These are phyloP conservation scores for Arctostaphylos glauca DNA, from an alignment of 148 eudicot species.

Conservation along the genomic window DNA sequence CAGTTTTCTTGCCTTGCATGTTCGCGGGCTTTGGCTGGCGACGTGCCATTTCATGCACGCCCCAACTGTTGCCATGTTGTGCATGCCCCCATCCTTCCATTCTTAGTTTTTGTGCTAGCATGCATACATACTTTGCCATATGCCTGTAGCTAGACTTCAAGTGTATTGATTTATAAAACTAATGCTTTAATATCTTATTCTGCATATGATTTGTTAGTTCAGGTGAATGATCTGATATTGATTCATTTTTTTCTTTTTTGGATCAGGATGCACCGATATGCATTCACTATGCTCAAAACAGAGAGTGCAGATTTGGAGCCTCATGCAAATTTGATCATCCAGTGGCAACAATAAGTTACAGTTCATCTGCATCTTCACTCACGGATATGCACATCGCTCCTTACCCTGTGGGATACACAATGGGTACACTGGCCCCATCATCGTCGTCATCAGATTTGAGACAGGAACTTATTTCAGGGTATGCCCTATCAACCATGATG, in stretches of 20 bases:
- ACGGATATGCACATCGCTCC: slow-evolving; percentile 96
- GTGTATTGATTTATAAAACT: background rate
- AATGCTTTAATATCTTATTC: background rate
- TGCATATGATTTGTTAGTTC: background rate
- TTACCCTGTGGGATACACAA: slow-evolving; percentile 72
- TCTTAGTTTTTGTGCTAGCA: background rate
- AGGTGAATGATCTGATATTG: background rate
- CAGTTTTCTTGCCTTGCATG: no score
- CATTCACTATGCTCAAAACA: slow-evolving; percentile 69
- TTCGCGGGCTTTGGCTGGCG: no score
- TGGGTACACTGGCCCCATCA: slow-evolving; percentile 75
- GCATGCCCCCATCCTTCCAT: background rate
- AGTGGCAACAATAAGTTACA: slow-evolving; percentile 71
- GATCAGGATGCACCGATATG: slow-evolving; percentile 81
- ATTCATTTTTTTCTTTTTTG: background rate
- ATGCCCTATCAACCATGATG: slow-evolving; percentile 37
- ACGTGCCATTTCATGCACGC: no score
- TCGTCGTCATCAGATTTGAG: slow-evolving; percentile 83
- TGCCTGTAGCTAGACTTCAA: background rate
- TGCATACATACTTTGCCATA: background rate
- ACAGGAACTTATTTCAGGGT: slow-evolving; percentile 44
- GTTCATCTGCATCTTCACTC: slow-evolving; percentile 91
- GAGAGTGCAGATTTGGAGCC: slow-evolving; percentile 63
- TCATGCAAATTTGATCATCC: slow-evolving; percentile 74
- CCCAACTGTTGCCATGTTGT: no score